Evolutionary conservation across 2,329 filamentous ascomycete species (phyloP).

Genomic region (Talaromyces islandicus): DNA sequence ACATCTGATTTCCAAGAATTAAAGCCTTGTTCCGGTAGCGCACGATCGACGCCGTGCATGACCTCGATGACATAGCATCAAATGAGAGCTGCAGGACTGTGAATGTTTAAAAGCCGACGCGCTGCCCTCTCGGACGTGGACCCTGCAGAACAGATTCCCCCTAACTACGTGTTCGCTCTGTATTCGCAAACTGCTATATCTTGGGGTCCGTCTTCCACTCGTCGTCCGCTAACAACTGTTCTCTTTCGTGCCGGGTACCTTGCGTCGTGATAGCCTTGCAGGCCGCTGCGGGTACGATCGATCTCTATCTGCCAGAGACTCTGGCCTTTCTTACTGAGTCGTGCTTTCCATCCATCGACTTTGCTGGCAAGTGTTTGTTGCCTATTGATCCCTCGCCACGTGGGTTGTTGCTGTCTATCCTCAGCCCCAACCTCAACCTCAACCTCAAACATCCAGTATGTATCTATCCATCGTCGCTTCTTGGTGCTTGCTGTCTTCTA

Average conservation of each 20-base stretch:
- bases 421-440: not conserved
- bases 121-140: slow-evolving; percentile 11
- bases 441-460: not conserved
- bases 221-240: not conserved
- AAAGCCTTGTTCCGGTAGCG: slow-evolving; percentile 31
- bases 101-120: slow-evolving; percentile 16
- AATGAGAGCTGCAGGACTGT: slow-evolving; percentile 37
- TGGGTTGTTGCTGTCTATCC: not conserved
- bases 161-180: slow-evolving; percentile 13
- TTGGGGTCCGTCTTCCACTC: not conserved
- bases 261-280: not conserved
- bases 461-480: not conserved
- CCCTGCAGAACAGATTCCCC: slow-evolving; percentile 12
- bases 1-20: slow-evolving; percentile 11
- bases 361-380: not conserved
- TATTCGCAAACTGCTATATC: slow-evolving; percentile 13
- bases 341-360: not conserved
- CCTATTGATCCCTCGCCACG: not conserved
- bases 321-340: not conserved
- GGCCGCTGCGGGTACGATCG: not conserved
- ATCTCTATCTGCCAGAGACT: not conserved
- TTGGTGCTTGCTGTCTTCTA: not conserved
- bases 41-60: slow-evolving; percentile 41
- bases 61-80: slow-evolving; percentile 35
- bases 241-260: not conserved